phyloP scores from a whole-genome alignment of 768 basidiomycete species.

The Lactifluus rugatus region DNA sequence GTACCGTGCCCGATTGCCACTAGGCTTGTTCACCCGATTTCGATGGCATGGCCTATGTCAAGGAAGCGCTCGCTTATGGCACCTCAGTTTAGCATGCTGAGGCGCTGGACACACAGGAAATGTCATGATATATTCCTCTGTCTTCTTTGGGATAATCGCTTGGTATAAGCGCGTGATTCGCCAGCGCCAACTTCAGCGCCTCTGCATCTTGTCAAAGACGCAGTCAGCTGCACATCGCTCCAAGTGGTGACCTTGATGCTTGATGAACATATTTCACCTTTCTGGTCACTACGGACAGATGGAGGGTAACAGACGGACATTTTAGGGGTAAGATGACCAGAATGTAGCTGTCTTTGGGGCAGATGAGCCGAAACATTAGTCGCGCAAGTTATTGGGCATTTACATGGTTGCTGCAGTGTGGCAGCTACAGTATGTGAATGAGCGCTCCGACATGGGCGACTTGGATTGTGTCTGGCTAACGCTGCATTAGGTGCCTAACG shows the following conservation, averaged over 20 bases:
- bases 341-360: neutral
- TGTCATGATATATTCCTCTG: neutral
- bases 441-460: neutral
- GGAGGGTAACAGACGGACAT: no score
- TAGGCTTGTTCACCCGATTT: neutral
- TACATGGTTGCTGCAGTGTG: neutral
- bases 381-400: neutral
- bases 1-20: neutral
- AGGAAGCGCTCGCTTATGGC: neutral
- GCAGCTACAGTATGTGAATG: neutral
- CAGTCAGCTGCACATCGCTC: neutral
- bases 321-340: neutral
- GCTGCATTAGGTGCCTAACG: neutral
- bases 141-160: neutral
- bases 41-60: neutral
- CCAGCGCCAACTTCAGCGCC: neutral
- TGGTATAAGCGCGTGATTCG: constrained; percentile 1
- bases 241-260: neutral
- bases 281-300: neutral
- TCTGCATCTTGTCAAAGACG: neutral
- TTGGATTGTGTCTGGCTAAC: neutral
- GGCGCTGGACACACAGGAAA: neutral
- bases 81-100: neutral
- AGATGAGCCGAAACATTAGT: neutral
- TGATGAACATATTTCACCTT: neutral